Evolutionary conservation across 2,329 filamentous ascomycete species (phyloP), one percentile per base, ranked within the genome.

Genomic region (Aspergillus pseudoviridinutans): DNA sequence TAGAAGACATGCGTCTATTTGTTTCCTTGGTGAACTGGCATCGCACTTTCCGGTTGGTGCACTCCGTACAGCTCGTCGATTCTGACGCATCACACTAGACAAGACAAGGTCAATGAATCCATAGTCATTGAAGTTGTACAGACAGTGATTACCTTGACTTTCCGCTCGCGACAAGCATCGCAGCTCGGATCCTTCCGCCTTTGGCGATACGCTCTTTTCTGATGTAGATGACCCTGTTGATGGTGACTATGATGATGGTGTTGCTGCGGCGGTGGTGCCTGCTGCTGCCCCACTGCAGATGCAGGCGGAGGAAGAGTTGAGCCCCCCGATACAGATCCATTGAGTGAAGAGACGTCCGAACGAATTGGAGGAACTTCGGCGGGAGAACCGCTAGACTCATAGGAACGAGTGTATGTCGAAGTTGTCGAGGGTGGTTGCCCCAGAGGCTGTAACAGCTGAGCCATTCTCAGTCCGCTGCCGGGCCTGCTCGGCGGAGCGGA

Each of bases 21-120:
- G 94, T 99, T 76, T 99, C 94, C 77, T 99, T 99, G 51, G 94
- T 99, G 72, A 99, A 99, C 71, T 97, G 93, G 71, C 94, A 99
- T 74, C 95, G 96, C 63, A 97, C 93, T 71, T 93, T 95, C 63
- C 94, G 88, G 73, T 92, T 97, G 4, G 91, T 94, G 77, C 94
- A 99, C 76, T 99, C 94, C 1, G 94, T 97, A 74, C 94, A 99
- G 76, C 93, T 96, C 10, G 90, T 88, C 20, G 91, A 96, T 72
- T 97, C 94, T 17, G 94, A 97, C 32, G 94, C 94, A 79, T 99
- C 94, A 74, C 94, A 99, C 82, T 86, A 56, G 28, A 52, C 25
- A 53, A 47, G 38, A 35, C 20, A 58, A 47, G 53, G 51, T 56
- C 50, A 53, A 55, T 25, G 22, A 27, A 24, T 47, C 14, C 27